These are phyloP conservation scores for Coniochaeta ligniaria DNA, from an alignment of 2,329 filamentous ascomycete species.

Conservation along the genomic window DNA sequence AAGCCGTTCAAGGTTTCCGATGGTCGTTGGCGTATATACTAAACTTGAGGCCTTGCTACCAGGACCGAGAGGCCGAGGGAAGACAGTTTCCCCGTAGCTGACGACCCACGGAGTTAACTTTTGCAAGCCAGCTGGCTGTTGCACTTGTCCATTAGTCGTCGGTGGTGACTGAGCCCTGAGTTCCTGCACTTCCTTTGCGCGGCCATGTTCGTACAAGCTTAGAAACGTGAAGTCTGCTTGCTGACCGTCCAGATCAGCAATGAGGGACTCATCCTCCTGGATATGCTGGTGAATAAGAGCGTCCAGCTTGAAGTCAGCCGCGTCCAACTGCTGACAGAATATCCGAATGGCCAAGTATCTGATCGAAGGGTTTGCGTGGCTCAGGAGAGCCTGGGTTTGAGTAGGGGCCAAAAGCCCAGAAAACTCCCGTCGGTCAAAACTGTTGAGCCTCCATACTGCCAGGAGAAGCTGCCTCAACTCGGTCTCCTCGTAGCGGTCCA, in stretches of 20 bases:
- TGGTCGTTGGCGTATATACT: slow-evolving; percentile 66
- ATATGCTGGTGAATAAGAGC: slow-evolving; percentile 62
- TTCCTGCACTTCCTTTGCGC: slow-evolving; percentile 37
- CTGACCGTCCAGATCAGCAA: slow-evolving; percentile 68
- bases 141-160: slow-evolving; percentile 11
- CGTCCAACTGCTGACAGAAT: slow-evolving; percentile 70
- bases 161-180: slow-evolving; percentile 26
- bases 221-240: slow-evolving; percentile 73
- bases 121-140: slow-evolving; percentile 13
- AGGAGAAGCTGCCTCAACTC: slow-evolving; percentile 44
- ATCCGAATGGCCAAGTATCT: slow-evolving; percentile 77
- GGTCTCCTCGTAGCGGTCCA: slow-evolving; percentile 11
- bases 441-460: slow-evolving; percentile 71
- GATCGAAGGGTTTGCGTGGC: slow-evolving; percentile 50
- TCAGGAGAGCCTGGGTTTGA: slow-evolving; percentile 62
- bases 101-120: slow-evolving; percentile 53
- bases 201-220: slow-evolving; percentile 48
- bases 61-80: slow-evolving; percentile 54
- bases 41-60: slow-evolving; percentile 42
- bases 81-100: slow-evolving; percentile 58
- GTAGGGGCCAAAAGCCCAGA: slow-evolving; percentile 48
- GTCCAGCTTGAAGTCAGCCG: slow-evolving; percentile 73
- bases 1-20: slow-evolving; percentile 62
- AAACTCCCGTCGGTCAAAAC: slow-evolving; percentile 66
- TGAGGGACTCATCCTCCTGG: slow-evolving; percentile 50